Conservation (phyloP, 306 rosid genomes). For the Lupinus albus region DNA sequence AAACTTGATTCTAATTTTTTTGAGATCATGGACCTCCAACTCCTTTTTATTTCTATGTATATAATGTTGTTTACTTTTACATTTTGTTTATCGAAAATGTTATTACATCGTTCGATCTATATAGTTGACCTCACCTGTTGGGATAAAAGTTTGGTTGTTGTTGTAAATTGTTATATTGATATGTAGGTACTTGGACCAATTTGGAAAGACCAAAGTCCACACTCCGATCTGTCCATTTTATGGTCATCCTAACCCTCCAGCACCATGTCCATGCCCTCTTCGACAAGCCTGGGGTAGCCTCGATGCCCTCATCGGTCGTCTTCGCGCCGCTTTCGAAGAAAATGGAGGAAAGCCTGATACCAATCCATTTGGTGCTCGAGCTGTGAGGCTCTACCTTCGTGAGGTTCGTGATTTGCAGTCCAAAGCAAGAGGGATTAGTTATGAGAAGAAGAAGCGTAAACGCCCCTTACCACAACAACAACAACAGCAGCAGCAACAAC, state of each 20-base stretch:
- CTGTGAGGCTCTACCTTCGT: conserved; percentile 90
- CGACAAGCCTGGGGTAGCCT: conserved; percentile 99
- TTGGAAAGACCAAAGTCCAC: conserved; percentile 96
- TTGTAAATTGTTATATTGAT: conserved; percentile 16
- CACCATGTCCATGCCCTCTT: conserved; percentile 96
- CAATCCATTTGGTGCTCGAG: conserved; percentile 95
- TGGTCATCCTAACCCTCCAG: conserved; percentile 96
- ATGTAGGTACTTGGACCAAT: conserved; percentile 80
- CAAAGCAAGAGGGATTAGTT: conserved; percentile 96
- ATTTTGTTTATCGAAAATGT: not conserved
- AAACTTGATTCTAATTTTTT: not conserved
- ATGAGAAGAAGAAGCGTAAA: conserved; percentile 94
- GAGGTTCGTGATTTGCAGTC: conserved; percentile 98
- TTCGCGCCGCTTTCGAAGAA: conserved; percentile 93
- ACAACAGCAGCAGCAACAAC: conserved; percentile 17
- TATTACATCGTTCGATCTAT: too few species aligned
- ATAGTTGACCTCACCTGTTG: too few species aligned
- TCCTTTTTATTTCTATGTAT: not conserved
- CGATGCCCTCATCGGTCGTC: conserved; percentile 92
- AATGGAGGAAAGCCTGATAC: conserved; percentile 94
- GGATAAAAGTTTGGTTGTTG: too few species aligned
- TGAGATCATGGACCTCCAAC: not conserved
- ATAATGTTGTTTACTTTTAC: not conserved
- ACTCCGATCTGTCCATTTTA: conserved; percentile 88
- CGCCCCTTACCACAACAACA: conserved; percentile 51